Base-by-base conservation (phyloP, 345 rosid species). In the Populus pruinosa region DNA sequence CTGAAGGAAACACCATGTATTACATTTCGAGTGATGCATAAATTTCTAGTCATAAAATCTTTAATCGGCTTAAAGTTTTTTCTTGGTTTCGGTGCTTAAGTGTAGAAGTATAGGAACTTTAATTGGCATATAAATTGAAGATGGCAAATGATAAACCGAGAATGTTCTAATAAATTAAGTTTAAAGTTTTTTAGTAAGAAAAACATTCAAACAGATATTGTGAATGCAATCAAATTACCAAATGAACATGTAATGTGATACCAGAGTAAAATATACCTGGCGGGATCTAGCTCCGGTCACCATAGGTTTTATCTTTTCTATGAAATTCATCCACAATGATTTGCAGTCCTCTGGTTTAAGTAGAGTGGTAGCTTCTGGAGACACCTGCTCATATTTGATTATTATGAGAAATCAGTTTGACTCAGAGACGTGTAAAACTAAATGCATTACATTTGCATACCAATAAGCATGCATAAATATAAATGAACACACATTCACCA, bases 231-330 rank as follows among this genome's bases (percentile, higher is more conserved):
- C 13, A 11, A 21, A 23, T 25, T 44, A 39, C 36, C 23, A 41
- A 23, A 20, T 55, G 38, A 55, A 62, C 3, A 17, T 41, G 21
- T 63, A 29, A 20, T 44, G 17, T 16, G 36, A 33, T 8, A 47
- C 1, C 49, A 44, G 1, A 44, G 49, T 25, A 25, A 43, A 70
- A 77, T 56, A 44, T 71, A 90, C 97, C 97, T 90, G 93, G 69
- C 91, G 88, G 0, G 91, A 87, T 77, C 89, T 87, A 71, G 91
- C 94, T 85, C 89, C 78, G 39, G 78, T 77, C 33, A 81, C 75
- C 21, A 72, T 50, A 62, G 73, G 77, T 71, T 81, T 81, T 5
- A 81, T 81, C 72, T 82, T 78, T 69, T 80, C 44, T 77, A 63
- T 81, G 38, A 81, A 81, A 69, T 81, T 78, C 71, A 72, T 81